Conservation (phyloP, 345 rosid genomes). For the Ceriops tagal region DNA sequence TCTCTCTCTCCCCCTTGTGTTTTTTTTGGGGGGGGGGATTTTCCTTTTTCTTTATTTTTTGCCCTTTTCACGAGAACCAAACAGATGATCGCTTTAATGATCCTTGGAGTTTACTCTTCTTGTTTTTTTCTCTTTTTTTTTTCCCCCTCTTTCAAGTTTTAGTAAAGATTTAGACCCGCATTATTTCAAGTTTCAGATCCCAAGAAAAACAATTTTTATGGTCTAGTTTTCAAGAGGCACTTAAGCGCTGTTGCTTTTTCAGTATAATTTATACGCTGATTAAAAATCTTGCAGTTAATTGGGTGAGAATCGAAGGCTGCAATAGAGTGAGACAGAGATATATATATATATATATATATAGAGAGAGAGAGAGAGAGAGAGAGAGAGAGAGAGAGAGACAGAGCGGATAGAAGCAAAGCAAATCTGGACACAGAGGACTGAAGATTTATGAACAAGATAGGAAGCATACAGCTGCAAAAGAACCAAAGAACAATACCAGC, state of each 20-base stretch:
- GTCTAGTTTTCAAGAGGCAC: background rate
- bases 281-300: slow-evolving; percentile 11
- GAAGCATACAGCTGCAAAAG: slow-evolving; percentile 30
- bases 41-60: background rate
- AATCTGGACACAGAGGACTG: slow-evolving; percentile 5
- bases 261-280: background rate
- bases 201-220: background rate
- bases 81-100: slow-evolving; percentile 19
- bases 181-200: background rate
- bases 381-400: background rate
- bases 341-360: no score
- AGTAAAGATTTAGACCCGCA: background rate
- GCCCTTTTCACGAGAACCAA: slow-evolving; percentile 28
- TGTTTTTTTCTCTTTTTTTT: background rate
- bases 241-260: background rate
- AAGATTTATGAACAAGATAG: slow-evolving; percentile 3
- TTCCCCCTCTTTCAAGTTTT: background rate
- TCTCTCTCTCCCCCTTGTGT: background rate
- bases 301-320: background rate
- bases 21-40: background rate
- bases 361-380: background rate
- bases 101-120: background rate
- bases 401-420: background rate
- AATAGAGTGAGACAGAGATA: background rate
- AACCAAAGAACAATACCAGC: background rate